Evolutionary conservation across 2,329 filamentous ascomycete genomes (phyloP).

Genomic region (Fusarium citri): DNA sequence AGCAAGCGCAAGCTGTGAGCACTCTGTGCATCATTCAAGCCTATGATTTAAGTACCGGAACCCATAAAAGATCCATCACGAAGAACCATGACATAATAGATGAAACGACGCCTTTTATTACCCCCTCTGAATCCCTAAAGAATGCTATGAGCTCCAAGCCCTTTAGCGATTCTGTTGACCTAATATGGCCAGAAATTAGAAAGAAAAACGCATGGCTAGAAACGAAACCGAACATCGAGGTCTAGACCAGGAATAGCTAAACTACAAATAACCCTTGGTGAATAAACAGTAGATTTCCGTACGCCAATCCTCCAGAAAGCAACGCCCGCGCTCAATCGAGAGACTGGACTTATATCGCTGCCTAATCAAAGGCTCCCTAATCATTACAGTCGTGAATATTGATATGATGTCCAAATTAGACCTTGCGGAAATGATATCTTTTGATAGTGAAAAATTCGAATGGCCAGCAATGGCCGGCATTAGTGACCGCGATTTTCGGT

Average conservation of each 20-base stretch:
- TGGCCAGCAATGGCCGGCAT: conserved; percentile 44
- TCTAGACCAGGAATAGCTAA: conserved; percentile 36
- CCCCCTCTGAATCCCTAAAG: conserved; percentile 31
- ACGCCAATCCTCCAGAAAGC: conserved; percentile 42
- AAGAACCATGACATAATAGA: conserved; percentile 47
- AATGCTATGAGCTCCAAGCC: conserved; percentile 21
- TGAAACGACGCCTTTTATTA: conserved; percentile 42
- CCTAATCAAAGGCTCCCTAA: conserved; percentile 39
- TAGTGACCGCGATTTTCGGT: conserved; percentile 28
- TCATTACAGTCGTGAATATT: conserved; percentile 49
- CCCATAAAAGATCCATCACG: conserved; percentile 42
- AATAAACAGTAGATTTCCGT: conserved; percentile 42
- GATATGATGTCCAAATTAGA: conserved; percentile 28
- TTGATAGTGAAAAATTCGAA: conserved; percentile 18
- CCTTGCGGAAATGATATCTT: conserved; percentile 33
- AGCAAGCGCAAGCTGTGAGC: conserved; percentile 65
- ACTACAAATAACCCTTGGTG: conserved; percentile 44
- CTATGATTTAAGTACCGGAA: conserved; percentile 1
- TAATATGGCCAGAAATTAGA: conserved; percentile 27
- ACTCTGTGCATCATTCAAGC: neutral
- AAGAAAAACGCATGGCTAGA: conserved; percentile 30
- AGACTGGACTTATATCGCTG: conserved; percentile 33
- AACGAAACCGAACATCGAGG: conserved; percentile 32
- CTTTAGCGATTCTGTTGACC: conserved; percentile 15
- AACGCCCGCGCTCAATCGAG: conserved; percentile 25